Evolutionary conservation across 768 basidiomycete species (phyloP), one percentile per base, ranked within the genome.

Genomic region (Psilocybe sp.): DNA sequence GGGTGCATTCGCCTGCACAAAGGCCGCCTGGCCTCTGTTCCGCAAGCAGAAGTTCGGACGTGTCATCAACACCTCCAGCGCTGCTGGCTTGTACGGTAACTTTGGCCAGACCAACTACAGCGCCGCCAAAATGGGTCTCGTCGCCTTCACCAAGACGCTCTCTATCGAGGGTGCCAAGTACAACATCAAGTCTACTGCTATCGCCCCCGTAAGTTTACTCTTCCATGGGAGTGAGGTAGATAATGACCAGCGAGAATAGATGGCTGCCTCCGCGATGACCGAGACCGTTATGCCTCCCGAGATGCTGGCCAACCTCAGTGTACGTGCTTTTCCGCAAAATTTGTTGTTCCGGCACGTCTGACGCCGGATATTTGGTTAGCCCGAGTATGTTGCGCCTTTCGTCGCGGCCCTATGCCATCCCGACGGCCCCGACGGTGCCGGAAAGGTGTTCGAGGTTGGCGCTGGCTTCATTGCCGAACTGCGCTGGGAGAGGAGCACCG

Each of bases 61-160:
- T 48, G 78, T 99, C 53, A 78, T 99, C 60, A 99, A 97, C 70
- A 93, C 90, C n/a, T 76, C 93, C 18, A 94, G 92, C 60, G 92
- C 96, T 19, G 94, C 96, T 52, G 96, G 96, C 5, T 71, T 98
- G 32, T 96, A 95, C 60, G 94, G 90, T 89, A 98, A 96, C 73
- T 90, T 96, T 64, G 97, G 97, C 9, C 95, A 98, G 69, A 86
- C 93, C 11, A 99, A 98, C 68, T 99, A 98, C 68, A 94, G 93
- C 41, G 92, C 96, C 2, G 96, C 95, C 1, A 98, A 99, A 78
- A 95, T 97, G 92, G 93, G 87, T 56, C 80, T 99, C 33, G 78
- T 98, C 44, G 87, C 76, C 0, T 97, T 98, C 70, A 92, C 94
- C 14, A 93, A 92, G 65, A 93, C 96, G 4, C 79, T 99, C 33